These are phyloP conservation scores for Ceratobasidium sp. DNA, from an alignment of 1,284 basidiomycete genomes.

Conservation along the genomic window DNA sequence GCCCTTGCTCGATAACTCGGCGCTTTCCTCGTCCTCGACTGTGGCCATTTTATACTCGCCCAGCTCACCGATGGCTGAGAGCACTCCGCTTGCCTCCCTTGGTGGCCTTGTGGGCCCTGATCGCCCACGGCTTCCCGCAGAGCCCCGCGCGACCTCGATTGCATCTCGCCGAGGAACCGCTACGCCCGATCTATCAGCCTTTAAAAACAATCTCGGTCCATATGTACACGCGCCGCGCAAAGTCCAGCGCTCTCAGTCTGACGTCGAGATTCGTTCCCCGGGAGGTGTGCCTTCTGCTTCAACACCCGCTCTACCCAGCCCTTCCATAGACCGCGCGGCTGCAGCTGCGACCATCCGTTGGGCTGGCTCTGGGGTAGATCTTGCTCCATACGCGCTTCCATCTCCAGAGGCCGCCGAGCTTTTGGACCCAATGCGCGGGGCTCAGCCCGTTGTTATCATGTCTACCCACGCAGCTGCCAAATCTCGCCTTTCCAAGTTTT, in stretches of 20 bases:
- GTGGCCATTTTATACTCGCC: slow-evolving; percentile 32
- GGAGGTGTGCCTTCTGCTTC: slow-evolving; percentile 30
- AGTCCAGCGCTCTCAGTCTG: slow-evolving; percentile 53
- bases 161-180: slow-evolving; percentile 43
- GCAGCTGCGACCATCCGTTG: slow-evolving; percentile 87
- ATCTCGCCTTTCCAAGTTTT: slow-evolving; percentile 53
- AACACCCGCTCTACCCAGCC: slow-evolving; percentile 29
- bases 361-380: slow-evolving; percentile 64
- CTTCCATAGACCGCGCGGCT: slow-evolving; percentile 58
- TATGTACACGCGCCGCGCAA: slow-evolving; percentile 53
- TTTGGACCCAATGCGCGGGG: slow-evolving; percentile 80
- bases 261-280: slow-evolving; percentile 53
- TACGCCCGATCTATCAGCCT: slow-evolving; percentile 40
- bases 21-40: slow-evolving; percentile 48
- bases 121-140: slow-evolving; percentile 16
- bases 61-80: slow-evolving; percentile 15
- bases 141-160: slow-evolving; percentile 34
- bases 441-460: slow-evolving; percentile 12
- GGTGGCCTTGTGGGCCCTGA: slow-evolving; percentile 34
- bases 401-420: slow-evolving; percentile 83
- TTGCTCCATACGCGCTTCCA: slow-evolving; percentile 79
- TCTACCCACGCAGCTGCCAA: slow-evolving; percentile 6
- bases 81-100: neutral
- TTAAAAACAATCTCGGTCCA: slow-evolving; percentile 54
- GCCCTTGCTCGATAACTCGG: slow-evolving; percentile 43